phyloP scores from a whole-genome alignment of 192 early-diverging fungal genomes.

The Linnemannia zychae region DNA sequence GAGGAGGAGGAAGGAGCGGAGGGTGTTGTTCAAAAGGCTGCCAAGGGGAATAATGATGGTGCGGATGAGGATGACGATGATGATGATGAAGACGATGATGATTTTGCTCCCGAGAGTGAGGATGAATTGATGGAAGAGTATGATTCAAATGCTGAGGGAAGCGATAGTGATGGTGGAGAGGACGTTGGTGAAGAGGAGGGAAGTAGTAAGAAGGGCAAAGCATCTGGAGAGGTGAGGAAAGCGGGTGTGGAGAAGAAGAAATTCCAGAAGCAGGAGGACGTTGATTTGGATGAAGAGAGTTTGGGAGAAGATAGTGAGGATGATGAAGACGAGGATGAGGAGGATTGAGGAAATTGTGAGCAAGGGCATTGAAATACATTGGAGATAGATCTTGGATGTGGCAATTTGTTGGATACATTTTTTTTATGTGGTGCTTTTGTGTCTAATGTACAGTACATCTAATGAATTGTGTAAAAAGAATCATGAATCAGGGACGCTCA shows the following conservation, averaged over 20 bases:
- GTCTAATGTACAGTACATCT: not conserved
- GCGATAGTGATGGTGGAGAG: conserved; percentile 14
- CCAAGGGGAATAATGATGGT: not conserved
- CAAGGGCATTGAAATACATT: not conserved
- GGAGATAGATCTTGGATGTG: not conserved
- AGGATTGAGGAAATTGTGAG: conserved; percentile 3
- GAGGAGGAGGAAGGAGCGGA: conserved; percentile 12
- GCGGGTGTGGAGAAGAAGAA: not conserved
- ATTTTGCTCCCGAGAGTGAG: conserved; percentile 52
- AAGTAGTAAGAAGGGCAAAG: not conserved
- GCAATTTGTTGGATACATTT: too few relatives aligned
- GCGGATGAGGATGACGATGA: conserved; percentile 13
- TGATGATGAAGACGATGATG: conserved; percentile 49
- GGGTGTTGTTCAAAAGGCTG: not conserved
- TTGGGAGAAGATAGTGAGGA: conserved; percentile 15
- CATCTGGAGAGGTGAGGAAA: not conserved
- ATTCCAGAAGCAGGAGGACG: not conserved
- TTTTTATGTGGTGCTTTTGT: too few relatives aligned
- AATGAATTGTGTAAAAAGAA: not conserved
- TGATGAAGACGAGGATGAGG: conserved; percentile 26
- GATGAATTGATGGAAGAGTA: conserved; percentile 55
- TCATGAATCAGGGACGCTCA: not conserved
- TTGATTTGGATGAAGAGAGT: conserved; percentile 25
- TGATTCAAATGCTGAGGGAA: conserved; percentile 35
- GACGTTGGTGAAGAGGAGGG: not conserved